Percentiles rank a stretch among this genome's conserved stretches.
Conservation (phyloP, 768 basidiomycete genomes). For the Auriculariales sp. region DNA sequence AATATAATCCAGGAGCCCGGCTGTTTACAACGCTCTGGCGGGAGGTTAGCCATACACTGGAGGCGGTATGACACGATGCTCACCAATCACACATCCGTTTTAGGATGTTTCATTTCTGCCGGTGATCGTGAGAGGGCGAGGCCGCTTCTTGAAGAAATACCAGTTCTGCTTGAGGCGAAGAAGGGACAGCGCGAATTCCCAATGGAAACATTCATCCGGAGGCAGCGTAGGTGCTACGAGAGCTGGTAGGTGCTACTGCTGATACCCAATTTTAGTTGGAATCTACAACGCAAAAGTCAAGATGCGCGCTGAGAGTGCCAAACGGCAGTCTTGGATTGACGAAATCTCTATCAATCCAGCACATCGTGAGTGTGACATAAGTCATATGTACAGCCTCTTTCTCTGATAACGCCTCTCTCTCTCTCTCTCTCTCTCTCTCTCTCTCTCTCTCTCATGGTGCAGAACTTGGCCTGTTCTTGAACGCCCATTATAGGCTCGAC, state of each 20-base stretch:
- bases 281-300: constrained; percentile 62
- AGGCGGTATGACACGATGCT: neutral
- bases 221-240: constrained; percentile 38
- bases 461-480: constrained; percentile 75
- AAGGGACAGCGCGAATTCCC: constrained; percentile 55
- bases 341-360: constrained; percentile 52
- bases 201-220: constrained; percentile 64
- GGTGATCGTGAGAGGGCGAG: constrained; percentile 45
- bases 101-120: constrained; percentile 49
- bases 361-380: constrained; percentile 38
- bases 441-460: neutral
- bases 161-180: constrained; percentile 43
- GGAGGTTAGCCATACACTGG: constrained; percentile 28
- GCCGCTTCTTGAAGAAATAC: constrained; percentile 45
- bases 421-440: neutral
- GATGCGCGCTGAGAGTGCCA: constrained; percentile 32
- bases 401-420: neutral
- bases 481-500: constrained; percentile 50
- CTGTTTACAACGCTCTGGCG: constrained; percentile 64
- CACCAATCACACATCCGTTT: neutral
- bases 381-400: constrained; percentile 7
- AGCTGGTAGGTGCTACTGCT: neutral
- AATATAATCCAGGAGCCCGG: constrained; percentile 42
- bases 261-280: constrained; percentile 29
- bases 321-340: constrained; percentile 29